These are phyloP conservation scores for Stemphylium lycopersici DNA, from an alignment of 2,329 filamentous ascomycete genomes.

Conservation along the genomic window DNA sequence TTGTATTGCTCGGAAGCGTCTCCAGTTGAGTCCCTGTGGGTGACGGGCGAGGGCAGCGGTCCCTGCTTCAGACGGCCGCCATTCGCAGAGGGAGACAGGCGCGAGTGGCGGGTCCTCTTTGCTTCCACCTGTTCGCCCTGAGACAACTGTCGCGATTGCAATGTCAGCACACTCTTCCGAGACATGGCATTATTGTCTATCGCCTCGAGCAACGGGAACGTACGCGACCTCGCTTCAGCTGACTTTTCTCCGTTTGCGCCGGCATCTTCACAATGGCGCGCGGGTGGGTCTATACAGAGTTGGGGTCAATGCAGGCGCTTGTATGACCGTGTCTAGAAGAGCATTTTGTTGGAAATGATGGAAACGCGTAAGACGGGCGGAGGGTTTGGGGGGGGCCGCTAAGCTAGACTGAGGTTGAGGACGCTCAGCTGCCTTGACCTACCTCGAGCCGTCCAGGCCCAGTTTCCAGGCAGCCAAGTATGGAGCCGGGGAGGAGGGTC, in stretches of 20 bases:
- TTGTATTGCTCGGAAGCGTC: conserved; percentile 65
- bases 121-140: conserved; percentile 67
- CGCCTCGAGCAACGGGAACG: conserved; percentile 38
- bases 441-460: not conserved
- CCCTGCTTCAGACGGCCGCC: conserved; percentile 56
- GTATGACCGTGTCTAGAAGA: conserved; percentile 24
- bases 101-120: conserved; percentile 85
- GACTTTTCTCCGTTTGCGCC: conserved; percentile 73
- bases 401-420: conserved; percentile 12
- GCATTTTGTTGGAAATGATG: conserved; percentile 27
- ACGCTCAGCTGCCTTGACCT: conserved; percentile 25
- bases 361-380: conserved; percentile 16
- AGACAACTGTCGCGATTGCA: conserved; percentile 62
- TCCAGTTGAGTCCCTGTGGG: conserved; percentile 67
- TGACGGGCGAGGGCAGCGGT: conserved; percentile 82
- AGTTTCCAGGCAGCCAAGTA: conserved; percentile 25
- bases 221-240: conserved; percentile 83
- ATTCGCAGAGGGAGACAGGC: conserved; percentile 56
- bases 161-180: conserved; percentile 20
- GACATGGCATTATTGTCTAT: not conserved
- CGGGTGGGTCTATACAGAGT: conserved; percentile 23
- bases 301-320: conserved; percentile 28
- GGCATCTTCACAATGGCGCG: conserved; percentile 54
- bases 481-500: conserved; percentile 6
- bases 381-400: conserved; percentile 23